Base-by-base conservation (phyloP, 2,329 filamentous ascomycete species). In the Cercospora sp. region DNA sequence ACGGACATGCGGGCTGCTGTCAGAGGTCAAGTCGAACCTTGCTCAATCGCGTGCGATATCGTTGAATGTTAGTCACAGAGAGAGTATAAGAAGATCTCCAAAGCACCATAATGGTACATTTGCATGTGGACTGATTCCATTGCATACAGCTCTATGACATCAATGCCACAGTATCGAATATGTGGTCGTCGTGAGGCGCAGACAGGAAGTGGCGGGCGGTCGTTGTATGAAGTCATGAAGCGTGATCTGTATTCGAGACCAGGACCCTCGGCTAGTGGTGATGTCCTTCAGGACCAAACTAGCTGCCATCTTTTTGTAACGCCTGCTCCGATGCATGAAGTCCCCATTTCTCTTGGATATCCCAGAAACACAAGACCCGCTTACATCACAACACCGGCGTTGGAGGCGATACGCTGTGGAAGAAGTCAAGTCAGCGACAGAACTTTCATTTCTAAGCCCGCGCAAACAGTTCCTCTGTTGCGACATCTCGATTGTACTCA, bases 301-400 rank as follows among this genome's bases (percentile, higher is more conserved):
- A 57, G 62, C 62, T 57, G 62, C 51, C 51, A 51, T 64, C 62
- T 64, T 40, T 69, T 53, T 69, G 62, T 63, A 73, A 69, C 69
- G 69, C 71, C 71, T 58, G 69, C 68, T 71, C 68, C 68, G 61
- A 71, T 72, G 69, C 71, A 70, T 71, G 42, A 69, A 69, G 61
- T 66, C 45, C 64, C 62, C 63, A 66, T 63, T 67, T 59, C 59
- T 42, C 45, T 64, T 30, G 20, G 42, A 58, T 58, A 66, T 67
- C 61, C 60, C 55, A 30, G 58, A 61, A 69, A 45, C 64, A 64
- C 53, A 60, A 63, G 62, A 64, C 62, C 20, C 62, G 28, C 67
- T 97, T 92, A 99, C 95, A 99, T 99, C 84, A 99, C 95, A 82
- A 99, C 95, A 90, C 95, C 95, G 72, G 94, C 97, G 92, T 99